Base-by-base conservation (phyloP, 78 protist genomes). In the Salpingoeca rosetta region DNA sequence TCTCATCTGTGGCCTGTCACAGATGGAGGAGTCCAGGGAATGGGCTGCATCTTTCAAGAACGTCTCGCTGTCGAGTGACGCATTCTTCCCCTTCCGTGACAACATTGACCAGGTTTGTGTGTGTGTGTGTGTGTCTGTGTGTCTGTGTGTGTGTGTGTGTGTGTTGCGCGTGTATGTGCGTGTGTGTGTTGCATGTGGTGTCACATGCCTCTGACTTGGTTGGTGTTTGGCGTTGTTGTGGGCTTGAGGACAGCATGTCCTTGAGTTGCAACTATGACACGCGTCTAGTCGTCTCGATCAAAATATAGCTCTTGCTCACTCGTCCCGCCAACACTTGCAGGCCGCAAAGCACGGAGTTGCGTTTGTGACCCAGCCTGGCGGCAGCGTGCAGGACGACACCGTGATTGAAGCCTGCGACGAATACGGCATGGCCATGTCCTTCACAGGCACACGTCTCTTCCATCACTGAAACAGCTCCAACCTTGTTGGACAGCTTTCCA, bases 41-140 rank as follows among this genome's bases (percentile, higher is more conserved):
- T 81, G 91, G 45, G n/a, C n/a, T 12, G 87, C 74, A 72, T 88
- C 87, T 87, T 36, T 85, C 39, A 85, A 12, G 44, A 85, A 85
- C 42, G 91, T 91, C 31, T 0, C 80, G 51, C 28, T 90, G 45
- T 76, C 87, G 45, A 85, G 90, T 27, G 95, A 93, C 81, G 95
- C 95, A 17, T 93, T 93, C 91, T 93, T 93, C 88, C 95, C 95
- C 73, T 93, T 93, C 92, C 90, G 92, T 43, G 95, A 93, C 90
- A 86, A 78, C 77, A 84, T 90, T 38, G 88, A 90, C 85, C 85
- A 85, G 10, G n/a, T n/a, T n/a, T n/a, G n/a, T n/a, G n/a, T n/a
- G n/a, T n/a, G n/a, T n/a, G n/a, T n/a, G n/a, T n/a, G n/a, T n/a
- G n/a, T n/a, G n/a, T n/a, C n/a, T n/a, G n/a, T n/a, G n/a, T n/a